phyloP scores from a whole-genome alignment of 2,329 filamentous ascomycete genomes.

The Daldinia sp. region DNA sequence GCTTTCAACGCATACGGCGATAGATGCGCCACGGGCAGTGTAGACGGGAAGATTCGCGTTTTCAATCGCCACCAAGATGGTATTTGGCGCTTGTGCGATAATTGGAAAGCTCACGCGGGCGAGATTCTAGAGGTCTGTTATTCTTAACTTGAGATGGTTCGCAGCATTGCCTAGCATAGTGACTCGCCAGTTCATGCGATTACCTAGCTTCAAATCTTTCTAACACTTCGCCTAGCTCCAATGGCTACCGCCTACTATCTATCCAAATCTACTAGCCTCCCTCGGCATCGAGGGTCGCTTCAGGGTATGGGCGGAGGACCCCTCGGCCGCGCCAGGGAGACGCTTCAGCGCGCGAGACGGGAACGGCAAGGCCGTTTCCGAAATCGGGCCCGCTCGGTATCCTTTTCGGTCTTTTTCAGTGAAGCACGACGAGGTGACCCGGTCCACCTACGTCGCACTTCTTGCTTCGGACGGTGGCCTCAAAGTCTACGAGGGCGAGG shows the following conservation, averaged over 20 bases:
- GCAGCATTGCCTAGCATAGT: neutral
- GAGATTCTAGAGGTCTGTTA: constrained; percentile 82
- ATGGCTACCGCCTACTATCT: constrained; percentile 91
- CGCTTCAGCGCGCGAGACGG: constrained; percentile 75
- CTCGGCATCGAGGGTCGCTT: constrained; percentile 90
- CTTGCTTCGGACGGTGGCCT: constrained; percentile 84
- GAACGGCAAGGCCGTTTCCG: constrained; percentile 59
- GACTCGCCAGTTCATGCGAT: neutral
- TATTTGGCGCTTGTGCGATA: constrained; percentile 82
- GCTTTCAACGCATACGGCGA: constrained; percentile 94
- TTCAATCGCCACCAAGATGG: constrained; percentile 85
- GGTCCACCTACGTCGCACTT: constrained; percentile 85
- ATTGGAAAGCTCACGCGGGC: constrained; percentile 88
- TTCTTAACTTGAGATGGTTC: neutral
- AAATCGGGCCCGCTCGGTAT: constrained; percentile 65
- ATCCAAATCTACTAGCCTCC: constrained; percentile 84
- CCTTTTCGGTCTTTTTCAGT: constrained; percentile 86
- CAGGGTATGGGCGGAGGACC: constrained; percentile 92
- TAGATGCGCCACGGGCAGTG: constrained; percentile 88
- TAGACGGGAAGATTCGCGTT: constrained; percentile 91
- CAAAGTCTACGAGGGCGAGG: constrained; percentile 83
- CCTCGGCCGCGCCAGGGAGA: constrained; percentile 78
- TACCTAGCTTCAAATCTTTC: constrained; percentile 1
- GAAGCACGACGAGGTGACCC: constrained; percentile 79
- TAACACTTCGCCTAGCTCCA: constrained; percentile 68